Evolutionary conservation across 2,329 filamentous ascomycete genomes (phyloP), one percentile per base, ranked within the genome.

Genomic region (Curvularia eragrostidis): DNA sequence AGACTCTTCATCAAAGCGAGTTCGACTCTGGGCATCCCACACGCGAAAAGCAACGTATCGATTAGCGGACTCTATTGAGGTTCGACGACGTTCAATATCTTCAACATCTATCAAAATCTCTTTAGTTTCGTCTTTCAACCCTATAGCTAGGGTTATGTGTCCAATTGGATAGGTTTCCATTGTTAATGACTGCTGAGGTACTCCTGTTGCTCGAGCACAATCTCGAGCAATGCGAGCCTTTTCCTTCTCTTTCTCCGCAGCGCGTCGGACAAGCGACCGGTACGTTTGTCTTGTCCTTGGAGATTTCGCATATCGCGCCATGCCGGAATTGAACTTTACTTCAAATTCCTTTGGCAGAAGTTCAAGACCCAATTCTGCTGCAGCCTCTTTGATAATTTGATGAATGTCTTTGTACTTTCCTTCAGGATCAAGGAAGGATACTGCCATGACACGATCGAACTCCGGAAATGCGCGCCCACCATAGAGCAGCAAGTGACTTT

Each of bases 351-450:
- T 42, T 5, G 41, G 13, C 2, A 15, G 13, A 0, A 68, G 19
- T 1, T 56, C 10, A 0, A 68, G 51, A 1, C 26, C 18, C 0
- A 52, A 44, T 0, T 38, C 9, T 0, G 1, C 0, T 0, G 64
- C 62, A 3, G 55, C 58, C 0, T 15, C 23, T 30, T 68, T 58
- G 2, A 68, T 59, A 3, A 46, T 24, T 0, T 10, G 3, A 2
- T 58, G 54, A 0, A 64, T 52, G 0, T 57, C 21, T 0, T 30
- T 6, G n/a, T 66, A 70, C 0, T 2, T 15, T 2, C 48, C 49
- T 1, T 58, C 3, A 0, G 64, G 58, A 36, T 67, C 60, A 0
- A 58, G 4, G 6, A 70, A 68, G 0, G 61, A 59, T 1, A 57
- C 23, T 0, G 32, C 30, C 30, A 48, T 28, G 0, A 60, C 63